Evolutionary conservation across 192 early-diverging fungal genomes (phyloP).

Genomic region (Gaertneriomyces semiglobifer): DNA sequence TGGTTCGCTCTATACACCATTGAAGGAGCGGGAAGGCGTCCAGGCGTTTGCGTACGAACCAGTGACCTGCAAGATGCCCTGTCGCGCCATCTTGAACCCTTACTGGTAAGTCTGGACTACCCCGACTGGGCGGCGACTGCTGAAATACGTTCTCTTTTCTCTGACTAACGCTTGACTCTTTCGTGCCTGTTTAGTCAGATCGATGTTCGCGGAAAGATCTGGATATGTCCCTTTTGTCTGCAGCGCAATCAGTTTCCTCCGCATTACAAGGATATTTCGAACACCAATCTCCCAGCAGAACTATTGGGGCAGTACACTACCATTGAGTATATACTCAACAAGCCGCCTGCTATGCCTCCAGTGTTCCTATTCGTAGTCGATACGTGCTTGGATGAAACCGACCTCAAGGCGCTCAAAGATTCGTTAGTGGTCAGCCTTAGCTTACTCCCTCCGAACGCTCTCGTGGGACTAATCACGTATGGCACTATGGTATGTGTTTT

Average conservation of each 20-base stretch:
- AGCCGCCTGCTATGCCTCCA: slow-evolving; percentile 79
- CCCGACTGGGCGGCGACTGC: too few species aligned
- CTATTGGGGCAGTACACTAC: slow-evolving; percentile 88
- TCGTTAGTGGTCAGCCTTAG: slow-evolving; percentile 85
- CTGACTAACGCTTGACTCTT: neutral
- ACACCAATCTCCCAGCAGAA: slow-evolving; percentile 88
- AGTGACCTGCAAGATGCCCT: slow-evolving; percentile 93
- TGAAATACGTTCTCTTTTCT: neutral
- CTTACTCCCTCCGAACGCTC: slow-evolving; percentile 84
- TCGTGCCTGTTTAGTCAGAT: slow-evolving; percentile 66
- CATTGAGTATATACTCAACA: slow-evolving; percentile 90
- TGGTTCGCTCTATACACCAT: slow-evolving; percentile 85
- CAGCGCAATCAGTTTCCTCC: slow-evolving; percentile 95
- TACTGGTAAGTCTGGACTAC: slow-evolving; percentile 72
- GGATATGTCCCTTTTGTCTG: slow-evolving; percentile 99
- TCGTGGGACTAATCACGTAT: slow-evolving; percentile 94
- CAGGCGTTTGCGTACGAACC: slow-evolving; percentile 93
- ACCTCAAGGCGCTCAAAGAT: slow-evolving; percentile 94
- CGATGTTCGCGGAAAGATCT: slow-evolving; percentile 90
- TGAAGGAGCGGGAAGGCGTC: slow-evolving; percentile 86
- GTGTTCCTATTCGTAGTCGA: slow-evolving; percentile 97
- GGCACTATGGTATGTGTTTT: slow-evolving; percentile 82
- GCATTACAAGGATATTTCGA: slow-evolving; percentile 94
- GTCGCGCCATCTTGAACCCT: slow-evolving; percentile 93
- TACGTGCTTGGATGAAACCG: slow-evolving; percentile 91